These are phyloP conservation scores for Globisporangium spinosum DNA, from an alignment of 352 stramenopile species.

Conservation along the genomic window DNA sequence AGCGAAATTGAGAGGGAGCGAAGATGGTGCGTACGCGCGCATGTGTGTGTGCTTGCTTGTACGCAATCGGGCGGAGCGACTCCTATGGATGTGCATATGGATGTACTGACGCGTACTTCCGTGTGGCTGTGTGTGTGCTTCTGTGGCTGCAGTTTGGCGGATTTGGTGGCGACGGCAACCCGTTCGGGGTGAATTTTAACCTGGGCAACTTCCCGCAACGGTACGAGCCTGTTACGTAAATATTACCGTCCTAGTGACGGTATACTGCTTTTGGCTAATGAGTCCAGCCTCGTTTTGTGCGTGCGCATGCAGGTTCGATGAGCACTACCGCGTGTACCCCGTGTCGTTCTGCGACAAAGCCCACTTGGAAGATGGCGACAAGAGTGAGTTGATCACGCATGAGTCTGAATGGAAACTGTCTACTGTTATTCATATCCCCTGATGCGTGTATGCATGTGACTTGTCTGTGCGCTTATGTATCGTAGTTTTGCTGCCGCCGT, in stretches of 20 bases:
- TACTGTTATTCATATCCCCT: neutral
- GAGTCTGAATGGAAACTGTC: neutral
- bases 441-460: neutral
- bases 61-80: too few species aligned
- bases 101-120: neutral
- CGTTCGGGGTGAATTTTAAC: slow-evolving; percentile 81
- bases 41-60: neutral
- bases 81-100: neutral
- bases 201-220: slow-evolving; percentile 69
- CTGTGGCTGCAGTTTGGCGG: slow-evolving; percentile 50
- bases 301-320: slow-evolving; percentile 56
- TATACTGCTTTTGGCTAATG: neutral
- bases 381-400: slow-evolving; percentile 50
- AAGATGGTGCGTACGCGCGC: slow-evolving; percentile 12
- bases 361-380: slow-evolving; percentile 87
- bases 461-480: slow-evolving; percentile 3
- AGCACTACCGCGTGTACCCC: slow-evolving; percentile 85
- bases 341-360: slow-evolving; percentile 87
- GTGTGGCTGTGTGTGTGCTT: neutral
- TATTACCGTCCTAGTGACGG: neutral
- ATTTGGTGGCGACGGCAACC: slow-evolving; percentile 71
- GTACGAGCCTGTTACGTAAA: slow-evolving; percentile 21
- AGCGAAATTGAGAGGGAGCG: neutral
- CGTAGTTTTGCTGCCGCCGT: slow-evolving; percentile 93
- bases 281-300: neutral